These are phyloP conservation scores for Penstemon barbatus DNA, from an alignment of 257 asterid species.

Conservation along the genomic window DNA sequence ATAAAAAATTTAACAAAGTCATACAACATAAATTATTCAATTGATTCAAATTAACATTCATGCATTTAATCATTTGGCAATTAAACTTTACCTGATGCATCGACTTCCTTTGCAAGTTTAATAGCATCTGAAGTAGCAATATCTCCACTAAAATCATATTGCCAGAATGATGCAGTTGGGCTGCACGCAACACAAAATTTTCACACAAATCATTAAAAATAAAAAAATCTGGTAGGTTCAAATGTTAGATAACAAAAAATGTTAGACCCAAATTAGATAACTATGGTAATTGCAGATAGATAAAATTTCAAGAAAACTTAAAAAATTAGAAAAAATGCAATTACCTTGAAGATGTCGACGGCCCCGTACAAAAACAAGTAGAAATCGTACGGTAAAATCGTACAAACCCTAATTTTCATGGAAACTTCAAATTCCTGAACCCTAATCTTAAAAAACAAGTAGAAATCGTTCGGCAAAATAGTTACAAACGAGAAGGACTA, in stretches of 20 bases:
- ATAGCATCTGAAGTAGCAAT: conserved; percentile 98
- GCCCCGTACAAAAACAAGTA: too few species aligned
- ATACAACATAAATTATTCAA: conserved; percentile 1
- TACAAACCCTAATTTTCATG: too few species aligned
- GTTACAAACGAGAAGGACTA: too few species aligned
- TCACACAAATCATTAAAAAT: neutral
- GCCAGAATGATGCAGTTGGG: conserved; percentile 89
- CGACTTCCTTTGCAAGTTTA: conserved; percentile 85
- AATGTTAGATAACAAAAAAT: neutral
- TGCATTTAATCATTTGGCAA: neutral
- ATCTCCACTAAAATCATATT: conserved; percentile 88
- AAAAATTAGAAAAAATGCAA: too few species aligned
- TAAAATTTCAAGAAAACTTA: neutral
- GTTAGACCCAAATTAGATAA: neutral
- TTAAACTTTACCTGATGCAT: conserved; percentile 64
- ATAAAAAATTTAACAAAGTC: conserved; percentile 27
- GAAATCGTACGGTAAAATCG: too few species aligned
- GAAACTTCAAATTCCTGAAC: too few species aligned
- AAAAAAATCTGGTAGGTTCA: neutral
- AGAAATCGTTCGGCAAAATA: too few species aligned
- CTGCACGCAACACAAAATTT: conserved; percentile 39
- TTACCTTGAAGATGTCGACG: too few species aligned
- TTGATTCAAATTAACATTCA: conserved; percentile 1
- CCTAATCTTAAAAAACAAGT: too few species aligned
- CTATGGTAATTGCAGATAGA: neutral